Conservation (phyloP, 768 basidiomycete species). For the Mycena chlorophos region DNA sequence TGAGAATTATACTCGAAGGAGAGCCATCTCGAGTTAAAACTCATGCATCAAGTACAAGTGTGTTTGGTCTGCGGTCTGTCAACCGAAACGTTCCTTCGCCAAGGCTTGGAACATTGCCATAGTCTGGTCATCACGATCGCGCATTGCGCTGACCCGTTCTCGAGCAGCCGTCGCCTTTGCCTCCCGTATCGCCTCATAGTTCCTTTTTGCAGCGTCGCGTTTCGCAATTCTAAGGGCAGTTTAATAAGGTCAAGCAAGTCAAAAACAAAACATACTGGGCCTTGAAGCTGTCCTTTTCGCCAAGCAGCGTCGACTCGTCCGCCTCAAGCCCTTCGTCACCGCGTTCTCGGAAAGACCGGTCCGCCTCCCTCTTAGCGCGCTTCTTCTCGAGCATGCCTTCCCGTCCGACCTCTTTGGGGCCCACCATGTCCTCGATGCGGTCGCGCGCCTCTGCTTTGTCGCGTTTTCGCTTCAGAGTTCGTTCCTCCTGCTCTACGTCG, state of each 20-base stretch:
- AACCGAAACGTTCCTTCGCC: conserved; percentile 87
- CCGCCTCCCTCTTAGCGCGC: conserved; percentile 65
- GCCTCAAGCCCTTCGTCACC: conserved; percentile 79
- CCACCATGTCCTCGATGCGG: conserved; percentile 72
- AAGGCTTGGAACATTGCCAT: conserved; percentile 97
- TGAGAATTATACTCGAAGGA: too few relatives aligned
- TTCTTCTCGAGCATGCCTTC: conserved; percentile 91
- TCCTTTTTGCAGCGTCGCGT: conserved; percentile 69
- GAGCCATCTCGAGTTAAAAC: too few relatives aligned
- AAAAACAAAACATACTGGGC: conserved; percentile 56
- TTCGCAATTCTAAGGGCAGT: conserved; percentile 58
- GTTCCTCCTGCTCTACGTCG: conserved; percentile 54
- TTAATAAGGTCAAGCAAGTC: conserved; percentile 5
- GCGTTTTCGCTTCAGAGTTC: conserved; percentile 62
- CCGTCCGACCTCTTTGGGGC: conserved; percentile 77
- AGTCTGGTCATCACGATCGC: conserved; percentile 84
- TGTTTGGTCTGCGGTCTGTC: too few relatives aligned
- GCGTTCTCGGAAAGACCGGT: conserved; percentile 70
- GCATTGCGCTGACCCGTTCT: conserved; percentile 63
- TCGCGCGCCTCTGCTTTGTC: conserved; percentile 67
- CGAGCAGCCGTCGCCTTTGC: conserved; percentile 52
- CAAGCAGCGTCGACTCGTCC: conserved; percentile 78
- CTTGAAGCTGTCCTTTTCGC: conserved; percentile 80
- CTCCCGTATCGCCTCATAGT: conserved; percentile 60
- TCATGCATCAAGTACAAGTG: too few relatives aligned